Conservation (phyloP, 164 flowering plant genomes). For the Cinnamomum chago region DNA sequence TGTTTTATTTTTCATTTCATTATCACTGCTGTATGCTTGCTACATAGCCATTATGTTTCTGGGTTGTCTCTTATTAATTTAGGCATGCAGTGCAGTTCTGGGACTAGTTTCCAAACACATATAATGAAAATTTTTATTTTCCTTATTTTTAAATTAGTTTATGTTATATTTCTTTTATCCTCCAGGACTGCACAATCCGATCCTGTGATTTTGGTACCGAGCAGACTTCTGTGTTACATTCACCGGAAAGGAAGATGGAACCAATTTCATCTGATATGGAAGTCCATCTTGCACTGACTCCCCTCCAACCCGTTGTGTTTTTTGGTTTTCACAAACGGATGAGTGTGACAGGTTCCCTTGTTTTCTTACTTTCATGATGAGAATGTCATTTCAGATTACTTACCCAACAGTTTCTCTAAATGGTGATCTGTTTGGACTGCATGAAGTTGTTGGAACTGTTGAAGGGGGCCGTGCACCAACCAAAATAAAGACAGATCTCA, state of each 20-base stretch:
- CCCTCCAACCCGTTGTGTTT: conserved; percentile 94
- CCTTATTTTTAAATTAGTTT: neutral
- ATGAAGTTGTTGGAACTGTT: conserved; percentile 92
- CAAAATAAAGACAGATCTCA: conserved; percentile 94
- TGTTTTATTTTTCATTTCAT: neutral
- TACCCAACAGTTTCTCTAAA: conserved; percentile 15
- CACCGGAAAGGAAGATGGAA: conserved; percentile 90
- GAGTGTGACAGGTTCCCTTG: conserved; percentile 91
- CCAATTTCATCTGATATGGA: conserved; percentile 80
- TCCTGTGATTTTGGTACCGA: conserved; percentile 97
- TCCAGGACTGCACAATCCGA: conserved; percentile 92
- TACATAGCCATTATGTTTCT: neutral
- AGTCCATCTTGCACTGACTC: conserved; percentile 97
- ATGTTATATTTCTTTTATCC: conserved; percentile 5
- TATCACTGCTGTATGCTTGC: neutral
- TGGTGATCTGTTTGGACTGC: conserved; percentile 16
- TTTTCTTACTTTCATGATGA: conserved; percentile 2
- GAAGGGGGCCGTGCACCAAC: conserved; percentile 97
- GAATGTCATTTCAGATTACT: neutral
- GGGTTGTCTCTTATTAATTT: neutral
- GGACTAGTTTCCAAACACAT: no score
- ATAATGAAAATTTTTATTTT: neutral
- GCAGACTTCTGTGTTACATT: conserved; percentile 92
- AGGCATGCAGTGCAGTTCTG: no score
- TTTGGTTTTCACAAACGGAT: conserved; percentile 91